Base-by-base conservation (phyloP, 2,329 filamentous ascomycete species). In the Xylariaceae sp. region DNA sequence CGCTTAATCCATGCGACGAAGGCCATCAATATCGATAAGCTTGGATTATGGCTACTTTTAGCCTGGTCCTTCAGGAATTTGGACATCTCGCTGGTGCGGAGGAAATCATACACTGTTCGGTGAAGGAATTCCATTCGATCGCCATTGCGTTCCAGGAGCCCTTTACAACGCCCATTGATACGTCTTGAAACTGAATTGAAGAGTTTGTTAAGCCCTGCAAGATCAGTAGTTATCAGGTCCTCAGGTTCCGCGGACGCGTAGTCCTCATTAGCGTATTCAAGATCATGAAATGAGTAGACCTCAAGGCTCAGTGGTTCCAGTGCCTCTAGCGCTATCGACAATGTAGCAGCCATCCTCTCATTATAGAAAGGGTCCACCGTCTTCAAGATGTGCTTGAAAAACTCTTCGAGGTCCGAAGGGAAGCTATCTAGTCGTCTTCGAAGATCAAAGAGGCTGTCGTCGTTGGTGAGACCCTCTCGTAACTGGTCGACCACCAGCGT, bases 121-220 rank as follows among this genome's bases (percentile, higher is more conserved):
- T 38, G 36, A 8, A 38, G 36, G 36, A 38, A 38, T 14, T 22
- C 36, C 12, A 48, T 37, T 29, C 32, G 37, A 29, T 41, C 22
- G 3, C 35, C 42, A 20, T 39, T 44, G 27, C 42, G 42, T 34
- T 44, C 42, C 27, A 44, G 32, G 25, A 44, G 42, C 23, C 42
- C 42, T 39, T 44, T 44, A 22, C 42, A 44, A 19, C 34, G 42
- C 22, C 42, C 42, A 10, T 44, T 44, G 20, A 44, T 39, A n/a
- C 42, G 36, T 25, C 36, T 23, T 17, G 35, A 44, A 3, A 44
- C 19, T 32, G 27, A 14, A 20, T n/a, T 21, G 12, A 38, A 39
- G 36, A 44, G 35, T 36, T 44, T 44, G 19, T 34, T 25, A 17
- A 39, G 27, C 19, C 23, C 27, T 20, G 17, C 6, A 34, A n/a